A percentile compares a stretch with the other conserved stretches of the same genome.
Conservation (phyloP, 2,329 filamentous ascomycete species). For the Trichoderma koningiopsis region DNA sequence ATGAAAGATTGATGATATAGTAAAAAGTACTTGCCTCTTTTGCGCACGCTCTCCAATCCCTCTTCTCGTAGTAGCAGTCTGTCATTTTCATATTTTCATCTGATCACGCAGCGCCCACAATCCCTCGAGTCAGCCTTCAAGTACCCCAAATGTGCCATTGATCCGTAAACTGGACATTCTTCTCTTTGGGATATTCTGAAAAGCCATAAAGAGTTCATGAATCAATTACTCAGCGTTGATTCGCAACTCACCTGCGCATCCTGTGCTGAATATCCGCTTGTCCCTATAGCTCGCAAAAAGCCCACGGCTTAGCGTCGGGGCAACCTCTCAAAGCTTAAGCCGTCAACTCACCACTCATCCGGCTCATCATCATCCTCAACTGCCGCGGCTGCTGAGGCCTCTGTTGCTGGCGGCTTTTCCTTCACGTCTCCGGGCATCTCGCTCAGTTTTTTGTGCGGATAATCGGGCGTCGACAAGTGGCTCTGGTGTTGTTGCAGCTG, state of each 20-base stretch:
- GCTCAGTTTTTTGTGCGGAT: constrained; percentile 4
- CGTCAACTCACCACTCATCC: constrained; percentile 79
- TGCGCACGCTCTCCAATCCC: constrained; percentile 90
- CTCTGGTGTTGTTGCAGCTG: constrained; percentile 17
- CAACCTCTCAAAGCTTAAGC: constrained; percentile 23
- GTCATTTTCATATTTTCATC: constrained; percentile 89
- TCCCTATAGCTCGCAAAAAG: constrained; percentile 63
- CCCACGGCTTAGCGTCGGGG: constrained; percentile 34
- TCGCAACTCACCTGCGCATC: constrained; percentile 71
- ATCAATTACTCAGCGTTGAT: background rate
- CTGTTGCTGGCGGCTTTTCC: constrained; percentile 19
- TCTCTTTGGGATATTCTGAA: background rate
- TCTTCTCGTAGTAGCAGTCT: constrained; percentile 94
- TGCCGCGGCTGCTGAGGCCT: constrained; percentile 35
- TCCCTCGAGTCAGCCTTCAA: constrained; percentile 5
- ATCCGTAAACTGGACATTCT: background rate
- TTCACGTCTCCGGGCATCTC: constrained; percentile 15
- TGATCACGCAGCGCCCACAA: constrained; percentile 40
- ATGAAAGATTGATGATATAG: background rate
- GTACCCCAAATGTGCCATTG: background rate
- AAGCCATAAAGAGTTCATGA: background rate
- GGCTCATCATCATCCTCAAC: constrained; percentile 74
- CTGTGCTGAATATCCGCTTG: constrained; percentile 95
- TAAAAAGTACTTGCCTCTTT: constrained; percentile 68
- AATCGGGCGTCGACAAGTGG: constrained; percentile 12